Evolutionary conservation across 331 rosid genomes (phyloP).

Genomic region (Rhamnella rubrinervis): DNA sequence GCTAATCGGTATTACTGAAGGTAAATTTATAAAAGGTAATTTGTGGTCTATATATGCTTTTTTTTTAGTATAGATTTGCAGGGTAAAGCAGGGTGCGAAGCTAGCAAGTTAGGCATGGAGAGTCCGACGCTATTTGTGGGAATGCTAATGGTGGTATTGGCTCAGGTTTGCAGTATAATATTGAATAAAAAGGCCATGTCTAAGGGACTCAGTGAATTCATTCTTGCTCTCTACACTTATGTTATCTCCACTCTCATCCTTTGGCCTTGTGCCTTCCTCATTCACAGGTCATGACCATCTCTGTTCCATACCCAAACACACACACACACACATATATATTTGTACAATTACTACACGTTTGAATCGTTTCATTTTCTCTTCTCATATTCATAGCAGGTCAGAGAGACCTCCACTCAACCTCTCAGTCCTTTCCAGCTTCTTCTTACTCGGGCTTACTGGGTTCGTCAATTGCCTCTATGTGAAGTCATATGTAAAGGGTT

Average conservation of each 20-base stretch:
- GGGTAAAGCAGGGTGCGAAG: too few species aligned
- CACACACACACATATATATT: not conserved
- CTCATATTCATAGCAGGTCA: conserved; percentile 22
- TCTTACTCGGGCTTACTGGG: conserved; percentile 38
- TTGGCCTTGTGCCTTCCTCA: conserved; percentile 31
- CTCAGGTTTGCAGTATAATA: conserved; percentile 40
- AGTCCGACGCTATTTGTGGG: conserved; percentile 30
- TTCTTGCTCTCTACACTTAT: conserved; percentile 35
- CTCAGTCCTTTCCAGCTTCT: conserved; percentile 36
- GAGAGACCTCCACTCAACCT: conserved; percentile 38
- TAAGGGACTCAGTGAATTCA: conserved; percentile 31
- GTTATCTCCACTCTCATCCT: conserved; percentile 34
- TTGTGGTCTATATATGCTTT: too few species aligned
- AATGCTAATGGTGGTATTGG: conserved; percentile 33
- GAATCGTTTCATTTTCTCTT: not conserved
- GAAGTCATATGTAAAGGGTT: not conserved
- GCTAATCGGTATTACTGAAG: too few species aligned
- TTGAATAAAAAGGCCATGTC: conserved; percentile 42
- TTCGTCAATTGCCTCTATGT: conserved; percentile 16
- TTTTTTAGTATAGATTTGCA: too few species aligned
- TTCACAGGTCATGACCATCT: conserved; percentile 23
- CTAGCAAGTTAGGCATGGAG: not conserved
- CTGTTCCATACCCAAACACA: not conserved
- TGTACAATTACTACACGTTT: not conserved
- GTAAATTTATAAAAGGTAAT: too few species aligned